Percentiles rank a stretch among this genome's conserved stretches.
Evolutionary conservation across 2,329 filamentous ascomycete species (phyloP).

Genomic region (Zasmidium angulare): DNA sequence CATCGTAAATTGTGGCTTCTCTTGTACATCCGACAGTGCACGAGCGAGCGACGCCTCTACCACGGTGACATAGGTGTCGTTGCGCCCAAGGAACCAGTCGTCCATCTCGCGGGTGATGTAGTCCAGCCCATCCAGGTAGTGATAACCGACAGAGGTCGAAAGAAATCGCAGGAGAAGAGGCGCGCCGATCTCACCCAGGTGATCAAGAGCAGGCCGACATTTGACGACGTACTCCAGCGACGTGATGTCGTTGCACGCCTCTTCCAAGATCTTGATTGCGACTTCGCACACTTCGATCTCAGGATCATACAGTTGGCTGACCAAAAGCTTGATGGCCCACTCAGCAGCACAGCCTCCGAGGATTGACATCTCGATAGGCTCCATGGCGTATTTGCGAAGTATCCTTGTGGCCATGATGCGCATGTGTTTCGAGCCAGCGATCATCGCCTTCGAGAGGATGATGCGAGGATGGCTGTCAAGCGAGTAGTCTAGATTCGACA

Average conservation of each 20-base stretch:
- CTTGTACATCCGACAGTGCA: conserved; percentile 66
- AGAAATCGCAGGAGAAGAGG: conserved; percentile 88
- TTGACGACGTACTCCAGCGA: conserved; percentile 96
- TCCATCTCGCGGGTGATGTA: conserved; percentile 99
- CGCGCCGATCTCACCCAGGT: conserved; percentile 93
- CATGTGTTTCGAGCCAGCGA: conserved; percentile 85
- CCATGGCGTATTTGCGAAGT: conserved; percentile 79
- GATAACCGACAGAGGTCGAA: conserved; percentile 94
- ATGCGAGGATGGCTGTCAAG: conserved; percentile 83
- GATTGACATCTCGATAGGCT: conserved; percentile 46
- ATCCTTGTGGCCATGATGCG: conserved; percentile 86
- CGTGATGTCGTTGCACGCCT: conserved; percentile 88
- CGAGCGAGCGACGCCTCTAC: conserved; percentile 94
- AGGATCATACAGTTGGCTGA: conserved; percentile 97
- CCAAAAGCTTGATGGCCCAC: conserved; percentile 94
- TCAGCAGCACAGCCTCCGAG: conserved; percentile 68
- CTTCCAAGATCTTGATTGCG: conserved; percentile 94
- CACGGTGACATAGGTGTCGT: conserved; percentile 90
- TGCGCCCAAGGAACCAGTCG: conserved; percentile 96
- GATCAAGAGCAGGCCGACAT: conserved; percentile 89
- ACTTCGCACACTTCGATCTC: conserved; percentile 96
- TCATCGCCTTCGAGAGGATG: conserved; percentile 89
- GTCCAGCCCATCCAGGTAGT: conserved; percentile 93
- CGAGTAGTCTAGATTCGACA: conserved; percentile 90
- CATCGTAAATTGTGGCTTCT: conserved; percentile 49